Conservation (phyloP, 257 asterid species). For the Jacaranda mimosifolia region DNA sequence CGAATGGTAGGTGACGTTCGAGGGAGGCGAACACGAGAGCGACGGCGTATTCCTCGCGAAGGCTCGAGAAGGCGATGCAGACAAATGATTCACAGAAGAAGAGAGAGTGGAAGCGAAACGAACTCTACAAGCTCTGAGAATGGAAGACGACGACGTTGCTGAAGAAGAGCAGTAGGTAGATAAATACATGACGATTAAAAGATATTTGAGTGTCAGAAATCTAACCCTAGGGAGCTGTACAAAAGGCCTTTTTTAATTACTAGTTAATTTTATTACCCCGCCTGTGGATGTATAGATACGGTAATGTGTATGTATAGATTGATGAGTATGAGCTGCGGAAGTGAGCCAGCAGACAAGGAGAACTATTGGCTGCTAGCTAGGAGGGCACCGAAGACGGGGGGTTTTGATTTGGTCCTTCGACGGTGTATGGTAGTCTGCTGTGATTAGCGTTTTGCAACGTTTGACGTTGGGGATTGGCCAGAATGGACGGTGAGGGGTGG, state of each 20-base stretch:
- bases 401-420: not conserved
- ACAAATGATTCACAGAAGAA: conserved; percentile 27
- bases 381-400: not conserved
- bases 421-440: not conserved
- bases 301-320: not conserved
- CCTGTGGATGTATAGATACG: conserved; percentile 19
- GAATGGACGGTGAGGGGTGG: too few species aligned
- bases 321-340: not conserved
- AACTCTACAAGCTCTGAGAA: conserved; percentile 54
- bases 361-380: not conserved
- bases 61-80: conserved; percentile 34
- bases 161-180: conserved; percentile 56
- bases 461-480: too few species aligned
- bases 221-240: conserved; percentile 11
- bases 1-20: conserved; percentile 44
- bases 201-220: conserved; percentile 31
- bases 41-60: conserved; percentile 20
- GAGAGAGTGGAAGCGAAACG: conserved; percentile 57
- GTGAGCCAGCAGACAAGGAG: not conserved
- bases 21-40: conserved; percentile 32
- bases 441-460: too few species aligned
- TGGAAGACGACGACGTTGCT: conserved; percentile 49
- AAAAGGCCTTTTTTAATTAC: not conserved
- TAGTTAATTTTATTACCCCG: not conserved
- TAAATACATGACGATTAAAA: conserved; percentile 50